Percentiles rank a stretch among this genome's conserved stretches.
Conservation (phyloP, 352 stramenopile genomes). For the Globisporangium sylvaticum region DNA sequence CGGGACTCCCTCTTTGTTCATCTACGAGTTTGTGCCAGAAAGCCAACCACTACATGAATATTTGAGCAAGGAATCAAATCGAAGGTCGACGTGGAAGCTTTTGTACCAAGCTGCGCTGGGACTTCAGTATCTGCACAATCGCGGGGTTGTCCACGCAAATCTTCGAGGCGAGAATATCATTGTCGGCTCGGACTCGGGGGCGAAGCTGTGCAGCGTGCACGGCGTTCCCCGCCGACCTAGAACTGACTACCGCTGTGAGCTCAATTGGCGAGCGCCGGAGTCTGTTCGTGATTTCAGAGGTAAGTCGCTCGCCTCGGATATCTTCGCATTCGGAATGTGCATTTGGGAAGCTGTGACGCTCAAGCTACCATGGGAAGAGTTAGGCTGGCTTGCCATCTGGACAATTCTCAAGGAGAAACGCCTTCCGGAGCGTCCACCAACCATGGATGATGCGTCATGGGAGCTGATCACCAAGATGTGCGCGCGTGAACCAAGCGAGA, state of each 20-base stretch:
- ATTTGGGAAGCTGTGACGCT: slow-evolving; percentile 9
- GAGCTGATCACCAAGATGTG: slow-evolving; percentile 1
- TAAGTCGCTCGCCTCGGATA: slow-evolving; percentile 7
- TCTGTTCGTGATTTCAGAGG: not conserved
- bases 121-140: not conserved
- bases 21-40: not conserved
- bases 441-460: not conserved
- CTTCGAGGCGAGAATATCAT: not conserved
- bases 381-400: not conserved
- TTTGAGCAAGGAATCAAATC: not conserved
- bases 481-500: not conserved
- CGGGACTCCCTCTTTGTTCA: not conserved
- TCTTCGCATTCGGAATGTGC: slow-evolving; percentile 27
- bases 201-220: not conserved
- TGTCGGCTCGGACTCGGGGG: not conserved
- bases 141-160: not conserved
- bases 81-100: not conserved
- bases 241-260: not conserved
- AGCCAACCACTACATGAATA: not conserved
- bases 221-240: not conserved
- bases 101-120: not conserved
- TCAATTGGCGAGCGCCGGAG: not conserved
- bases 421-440: not conserved
- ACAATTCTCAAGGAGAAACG: not conserved
- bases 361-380: not conserved